Evolutionary conservation across 2,329 filamentous ascomycete genomes (phyloP).

Genomic region (Aureobasidium sp.): DNA sequence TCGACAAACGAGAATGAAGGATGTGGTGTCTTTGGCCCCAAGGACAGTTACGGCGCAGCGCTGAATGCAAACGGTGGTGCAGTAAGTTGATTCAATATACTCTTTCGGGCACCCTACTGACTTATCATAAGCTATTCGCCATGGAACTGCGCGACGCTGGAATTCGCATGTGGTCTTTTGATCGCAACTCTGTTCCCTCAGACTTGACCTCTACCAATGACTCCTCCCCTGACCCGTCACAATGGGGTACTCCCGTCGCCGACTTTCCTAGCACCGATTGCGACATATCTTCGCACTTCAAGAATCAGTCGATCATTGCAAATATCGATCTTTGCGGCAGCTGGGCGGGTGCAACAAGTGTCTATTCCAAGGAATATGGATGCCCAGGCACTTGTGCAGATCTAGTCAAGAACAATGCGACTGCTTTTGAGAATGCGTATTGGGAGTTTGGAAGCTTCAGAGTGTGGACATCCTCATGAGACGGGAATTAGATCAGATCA

Average conservation of each 20-base stretch:
- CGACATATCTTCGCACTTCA: constrained; percentile 40
- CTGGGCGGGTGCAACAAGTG: constrained; percentile 36
- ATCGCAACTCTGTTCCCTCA: constrained; percentile 39
- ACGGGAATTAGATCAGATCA: no score
- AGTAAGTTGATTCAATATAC: constrained; percentile 29
- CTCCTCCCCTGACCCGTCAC: constrained; percentile 12
- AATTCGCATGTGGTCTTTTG: constrained; percentile 55
- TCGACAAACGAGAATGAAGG: constrained; percentile 31
- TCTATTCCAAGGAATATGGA: constrained; percentile 37
- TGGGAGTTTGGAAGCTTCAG: constrained; percentile 55
- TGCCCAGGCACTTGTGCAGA: constrained; percentile 63
- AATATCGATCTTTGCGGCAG: constrained; percentile 45
- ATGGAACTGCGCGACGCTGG: constrained; percentile 67
- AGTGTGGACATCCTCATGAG: constrained; percentile 19
- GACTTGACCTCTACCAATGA: constrained; percentile 38
- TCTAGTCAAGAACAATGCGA: constrained; percentile 64
- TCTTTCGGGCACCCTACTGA: background rate
- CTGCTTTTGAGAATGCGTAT: constrained; percentile 64
- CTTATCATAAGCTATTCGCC: constrained; percentile 47
- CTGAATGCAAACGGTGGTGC: constrained; percentile 37
- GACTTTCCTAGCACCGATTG: constrained; percentile 69
- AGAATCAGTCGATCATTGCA: constrained; percentile 42
- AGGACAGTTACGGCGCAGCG: constrained; percentile 36
- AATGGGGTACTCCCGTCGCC: constrained; percentile 50
- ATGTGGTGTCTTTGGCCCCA: constrained; percentile 31